Evolutionary conservation across 2,329 filamentous ascomycete species (phyloP), one percentile per base, ranked within the genome.

Genomic region (Colletotrichum truncatum): DNA sequence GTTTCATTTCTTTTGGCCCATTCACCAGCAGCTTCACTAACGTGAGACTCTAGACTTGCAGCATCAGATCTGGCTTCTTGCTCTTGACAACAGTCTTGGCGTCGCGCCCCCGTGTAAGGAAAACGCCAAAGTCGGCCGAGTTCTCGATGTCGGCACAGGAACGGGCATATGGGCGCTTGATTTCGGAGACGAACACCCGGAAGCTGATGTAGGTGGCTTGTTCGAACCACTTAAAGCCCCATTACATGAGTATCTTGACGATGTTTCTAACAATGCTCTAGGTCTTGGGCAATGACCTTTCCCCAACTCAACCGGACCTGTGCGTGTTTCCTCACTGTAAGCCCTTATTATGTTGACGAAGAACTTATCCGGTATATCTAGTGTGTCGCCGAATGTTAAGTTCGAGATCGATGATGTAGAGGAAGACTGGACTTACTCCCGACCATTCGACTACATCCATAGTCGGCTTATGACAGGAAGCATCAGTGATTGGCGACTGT

Each of bases 361-460:
- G n/a, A n/a, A n/a, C n/a, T n/a, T n/a, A n/a, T n/a, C n/a, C n/a
- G n/a, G n/a, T n/a, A n/a, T n/a, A n/a, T n/a, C n/a, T n/a, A n/a
- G 70, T 52, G 78, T 81, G 3, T 81, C 82, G 1, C 77, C 79
- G 0, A 85, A 85, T 63, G 74, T 81, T 32, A 70, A 69, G 8
- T 85, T 85, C 63, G 76, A 80, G 45, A 70, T 80, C 48, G 77
- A 80, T 57, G 77, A 80, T 55, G 66, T 72, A 1, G 74, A 77
- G 30, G 69, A 73, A 28, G 67, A 71, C 34, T 80, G 78, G 78
- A 71, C 72, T 0, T 78, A 65, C n/a, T 64, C 67, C 3, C 36
- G 63, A 1, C 69, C 70, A 4, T 78, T 79, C 43, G 73, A 77
- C 52, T 78, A 73, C 48, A 75, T 80, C 36, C 73, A 77, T 58